Evolutionary conservation across 352 stramenopile genomes (phyloP), one percentile per base, ranked within the genome.

Genomic region (Pythium chondricola): DNA sequence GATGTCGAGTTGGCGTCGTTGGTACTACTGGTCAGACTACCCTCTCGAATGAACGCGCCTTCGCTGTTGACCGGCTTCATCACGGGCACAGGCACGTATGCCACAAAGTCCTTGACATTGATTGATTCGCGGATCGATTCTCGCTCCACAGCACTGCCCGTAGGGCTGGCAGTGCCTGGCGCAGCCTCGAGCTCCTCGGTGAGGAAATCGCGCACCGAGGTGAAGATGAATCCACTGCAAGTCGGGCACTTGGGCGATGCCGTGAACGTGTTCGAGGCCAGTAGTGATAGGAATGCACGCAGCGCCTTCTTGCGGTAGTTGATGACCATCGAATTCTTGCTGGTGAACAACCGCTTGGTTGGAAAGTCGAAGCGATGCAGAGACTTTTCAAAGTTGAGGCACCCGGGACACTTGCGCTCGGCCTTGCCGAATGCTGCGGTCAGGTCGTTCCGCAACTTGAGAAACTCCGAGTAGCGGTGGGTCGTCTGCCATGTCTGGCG

Each of bases 401-500:
- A 93, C 26, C 82, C 82, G 11, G 82, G 82, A 30, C 82, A 93
- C 41, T 90, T 93, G 46, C 71, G 74, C 31, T 71, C 56, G 16
- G 65, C 75, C 38, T 66, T 66, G 21, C 44, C 55, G 36, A 89
- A 87, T 47, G 74, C 82, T 18, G 58, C 57, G n/a, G 90, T 52
- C 25, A 93, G 65, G 11, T 77, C 71, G 29, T 87, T 72, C 40
- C 77, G 79, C 44, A 93, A 65, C 56, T 67, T 47, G 21, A 88
- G 63, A 43, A 93, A 93, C 63, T 91, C 79, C 37, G 82, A 93
- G 62, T 90, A 93, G 33, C 79, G 82, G 41, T 71, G 82, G 20
- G 64, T 35, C 43, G 81, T 74, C 48, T 89, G 65, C 82, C 82
- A 93, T 3, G 65, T 61, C 61, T 91, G 74, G 2, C 65, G 68